Evolutionary conservation across 192 early-diverging fungal species (phyloP).

Genomic region (Backusella morwellensis): DNA sequence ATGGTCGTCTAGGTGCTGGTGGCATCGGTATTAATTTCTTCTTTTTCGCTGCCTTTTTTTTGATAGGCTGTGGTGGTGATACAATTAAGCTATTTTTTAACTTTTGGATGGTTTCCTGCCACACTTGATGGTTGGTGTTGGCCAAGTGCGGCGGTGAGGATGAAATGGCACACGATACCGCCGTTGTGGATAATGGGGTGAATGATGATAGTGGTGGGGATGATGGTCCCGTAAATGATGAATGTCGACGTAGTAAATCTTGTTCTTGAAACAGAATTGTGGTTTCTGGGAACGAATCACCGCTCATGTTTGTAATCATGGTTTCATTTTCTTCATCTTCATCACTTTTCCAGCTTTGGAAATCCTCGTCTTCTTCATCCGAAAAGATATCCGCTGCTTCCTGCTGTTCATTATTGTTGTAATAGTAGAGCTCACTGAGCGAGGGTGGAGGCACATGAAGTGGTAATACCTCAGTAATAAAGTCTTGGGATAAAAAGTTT

Average conservation of each 20-base stretch:
- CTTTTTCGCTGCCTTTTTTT: not conserved
- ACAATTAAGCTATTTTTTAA: constrained; percentile 8
- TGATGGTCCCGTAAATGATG: constrained; percentile 19
- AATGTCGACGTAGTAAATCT: constrained; percentile 11
- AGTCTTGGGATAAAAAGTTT: constrained; percentile 35
- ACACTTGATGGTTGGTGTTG: not conserved
- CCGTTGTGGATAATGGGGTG: constrained; percentile 9
- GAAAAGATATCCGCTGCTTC: not conserved
- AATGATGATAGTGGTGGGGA: not conserved
- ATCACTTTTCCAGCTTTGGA: constrained; percentile 11
- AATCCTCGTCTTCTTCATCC: not conserved
- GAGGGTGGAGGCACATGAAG: constrained; percentile 37
- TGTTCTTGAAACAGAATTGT: not conserved
- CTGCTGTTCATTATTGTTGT: not conserved
- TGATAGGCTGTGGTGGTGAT: constrained; percentile 7
- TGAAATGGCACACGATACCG: constrained; percentile 20
- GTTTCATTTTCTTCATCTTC: constrained; percentile 8
- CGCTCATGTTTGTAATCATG: not conserved
- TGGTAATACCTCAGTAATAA: constrained; percentile 33
- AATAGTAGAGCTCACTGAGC: constrained; percentile 21
- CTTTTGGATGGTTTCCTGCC: constrained; percentile 21
- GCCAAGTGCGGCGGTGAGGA: constrained; percentile 14
- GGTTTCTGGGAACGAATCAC: not conserved
- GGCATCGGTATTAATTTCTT: constrained; percentile 33
- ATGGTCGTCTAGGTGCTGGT: constrained; percentile 12